A percentile compares a stretch with the other conserved stretches of the same genome.
Evolutionary conservation across 176 grass and related monocot species (phyloP).

Genomic region (Lolium perenne): DNA sequence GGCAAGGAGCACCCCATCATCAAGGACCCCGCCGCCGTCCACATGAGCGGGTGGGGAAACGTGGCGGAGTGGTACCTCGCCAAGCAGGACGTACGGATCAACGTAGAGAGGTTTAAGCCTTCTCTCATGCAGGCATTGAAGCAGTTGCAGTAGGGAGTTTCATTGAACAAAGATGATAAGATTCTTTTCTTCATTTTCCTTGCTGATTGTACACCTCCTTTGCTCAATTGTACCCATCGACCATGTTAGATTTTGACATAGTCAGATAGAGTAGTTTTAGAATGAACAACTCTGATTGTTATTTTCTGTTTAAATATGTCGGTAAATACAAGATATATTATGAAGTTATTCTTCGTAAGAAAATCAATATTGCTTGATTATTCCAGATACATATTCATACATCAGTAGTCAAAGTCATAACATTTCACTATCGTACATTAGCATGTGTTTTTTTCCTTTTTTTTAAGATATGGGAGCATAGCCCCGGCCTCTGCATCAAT

Average conservation of each 20-base stretch:
- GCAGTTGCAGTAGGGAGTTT: slow-evolving; percentile 36
- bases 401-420: no score
- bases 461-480: no score
- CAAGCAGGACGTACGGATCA: slow-evolving; percentile 68
- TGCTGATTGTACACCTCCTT: background rate
- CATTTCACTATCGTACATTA: no score
- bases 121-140: slow-evolving; percentile 46
- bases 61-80: slow-evolving; percentile 73
- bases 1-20: slow-evolving; percentile 70
- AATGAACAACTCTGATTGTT: background rate
- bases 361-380: no score
- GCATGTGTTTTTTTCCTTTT: no score
- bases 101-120: slow-evolving; percentile 52
- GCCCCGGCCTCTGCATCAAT: no score
- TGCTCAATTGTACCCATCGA: background rate
- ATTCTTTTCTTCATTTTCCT: background rate
- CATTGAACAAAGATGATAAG: background rate
- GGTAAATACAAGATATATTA: no score
- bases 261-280: background rate
- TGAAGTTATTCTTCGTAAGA: no score
- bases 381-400: no score
- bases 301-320: background rate
- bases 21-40: slow-evolving; percentile 60
- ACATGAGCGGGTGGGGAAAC: slow-evolving; percentile 61
- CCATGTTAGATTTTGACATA: background rate